phyloP scores from a whole-genome alignment of 164 flowering plant genomes.

The Aristolochia fimbriata region DNA sequence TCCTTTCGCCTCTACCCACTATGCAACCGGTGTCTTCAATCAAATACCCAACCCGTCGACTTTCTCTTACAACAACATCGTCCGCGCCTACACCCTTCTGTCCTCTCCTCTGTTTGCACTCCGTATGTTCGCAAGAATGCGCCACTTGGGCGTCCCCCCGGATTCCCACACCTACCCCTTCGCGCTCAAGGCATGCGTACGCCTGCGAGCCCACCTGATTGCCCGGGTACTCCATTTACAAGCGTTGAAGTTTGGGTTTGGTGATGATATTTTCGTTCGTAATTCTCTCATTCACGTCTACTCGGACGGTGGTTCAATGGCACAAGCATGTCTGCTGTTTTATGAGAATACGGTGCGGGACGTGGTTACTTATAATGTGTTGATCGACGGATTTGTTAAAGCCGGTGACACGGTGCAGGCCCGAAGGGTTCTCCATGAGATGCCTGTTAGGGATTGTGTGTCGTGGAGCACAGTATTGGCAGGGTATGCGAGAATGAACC shows the following conservation, averaged over 20 bases:
- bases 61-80: constrained; percentile 50
- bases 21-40: constrained; percentile 36
- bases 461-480: constrained; percentile 66
- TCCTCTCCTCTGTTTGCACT: constrained; percentile 36
- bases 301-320: constrained; percentile 12
- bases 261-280: constrained; percentile 27
- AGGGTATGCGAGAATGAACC: constrained; percentile 41
- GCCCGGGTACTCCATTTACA: constrained; percentile 39
- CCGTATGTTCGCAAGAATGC: constrained; percentile 40
- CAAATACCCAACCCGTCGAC: constrained; percentile 42
- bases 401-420: constrained; percentile 34
- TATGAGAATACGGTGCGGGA: constrained; percentile 28
- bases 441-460: constrained; percentile 41
- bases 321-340: constrained; percentile 33
- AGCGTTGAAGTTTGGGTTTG: constrained; percentile 40
- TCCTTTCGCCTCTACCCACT: constrained; percentile 11
- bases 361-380: constrained; percentile 45
- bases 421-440: constrained; percentile 37
- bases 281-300: constrained; percentile 46
- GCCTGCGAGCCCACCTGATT: constrained; percentile 9
- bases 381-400: constrained; percentile 53
- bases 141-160: constrained; percentile 31
- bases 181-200: constrained; percentile 38
- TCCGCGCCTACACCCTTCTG: constrained; percentile 40
- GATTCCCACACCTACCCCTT: constrained; percentile 68